Conservation (phyloP, 345 rosid species). For the Combretum micranthum region DNA sequence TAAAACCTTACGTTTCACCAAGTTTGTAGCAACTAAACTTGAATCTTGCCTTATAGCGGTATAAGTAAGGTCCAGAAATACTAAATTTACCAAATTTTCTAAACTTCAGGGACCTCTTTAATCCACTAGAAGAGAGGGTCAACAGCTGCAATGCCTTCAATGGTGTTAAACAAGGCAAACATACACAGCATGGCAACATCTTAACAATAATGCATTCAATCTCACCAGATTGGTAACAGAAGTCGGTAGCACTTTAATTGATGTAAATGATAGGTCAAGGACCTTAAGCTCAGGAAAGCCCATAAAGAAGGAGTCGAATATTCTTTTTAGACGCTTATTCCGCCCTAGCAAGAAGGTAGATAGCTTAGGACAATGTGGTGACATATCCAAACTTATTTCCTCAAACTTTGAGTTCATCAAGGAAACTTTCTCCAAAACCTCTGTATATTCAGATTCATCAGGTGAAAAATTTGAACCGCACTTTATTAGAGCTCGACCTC, state of each 20-base stretch:
- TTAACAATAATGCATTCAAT: conserved; percentile 7
- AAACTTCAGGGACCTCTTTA: conserved; percentile 13
- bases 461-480: too few species aligned
- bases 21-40: background rate
- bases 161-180: conserved; percentile 8
- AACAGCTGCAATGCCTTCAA: conserved; percentile 10
- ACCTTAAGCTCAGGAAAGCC: conserved; percentile 4
- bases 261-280: conserved; percentile 13
- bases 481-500: too few species aligned
- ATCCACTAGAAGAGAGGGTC: background rate
- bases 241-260: background rate
- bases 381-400: too few species aligned
- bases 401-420: too few species aligned
- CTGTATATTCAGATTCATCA: too few species aligned
- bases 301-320: conserved; percentile 9
- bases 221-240: conserved; percentile 3
- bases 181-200: background rate
- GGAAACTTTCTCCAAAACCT: too few species aligned
- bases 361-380: conserved; percentile 1
- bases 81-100: conserved; percentile 5
- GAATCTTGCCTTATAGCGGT: background rate
- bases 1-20: background rate
- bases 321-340: background rate
- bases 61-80: conserved; percentile 6
- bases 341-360: conserved; percentile 12